Conservation (phyloP, 2,329 filamentous ascomycete genomes). For the Calonectria montana region DNA sequence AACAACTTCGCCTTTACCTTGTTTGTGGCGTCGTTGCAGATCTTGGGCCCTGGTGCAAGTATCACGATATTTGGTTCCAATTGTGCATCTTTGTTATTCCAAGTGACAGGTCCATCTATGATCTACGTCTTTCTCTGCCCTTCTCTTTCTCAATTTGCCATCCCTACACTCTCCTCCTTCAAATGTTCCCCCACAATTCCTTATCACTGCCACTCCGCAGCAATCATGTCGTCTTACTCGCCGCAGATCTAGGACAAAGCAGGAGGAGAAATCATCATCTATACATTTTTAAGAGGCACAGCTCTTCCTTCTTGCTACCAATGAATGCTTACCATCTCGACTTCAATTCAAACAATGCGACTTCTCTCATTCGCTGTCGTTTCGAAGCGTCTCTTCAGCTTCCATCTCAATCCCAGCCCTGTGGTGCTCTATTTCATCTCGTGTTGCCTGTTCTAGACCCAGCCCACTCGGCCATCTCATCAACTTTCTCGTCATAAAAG, state of each 20-base stretch:
- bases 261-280: background rate
- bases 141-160: background rate
- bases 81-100: background rate
- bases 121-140: background rate
- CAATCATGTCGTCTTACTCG: background rate
- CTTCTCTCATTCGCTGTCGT: background rate
- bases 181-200: background rate
- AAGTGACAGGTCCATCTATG: background rate
- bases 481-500: background rate
- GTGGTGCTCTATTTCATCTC: background rate
- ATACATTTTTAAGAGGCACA: background rate
- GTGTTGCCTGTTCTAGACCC: background rate
- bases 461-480: background rate
- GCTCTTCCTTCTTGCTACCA: background rate
- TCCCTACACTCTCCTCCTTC: too few relatives aligned
- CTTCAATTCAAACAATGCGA: background rate
- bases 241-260: background rate
- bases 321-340: background rate
- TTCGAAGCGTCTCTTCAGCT: background rate
- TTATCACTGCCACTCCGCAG: background rate
- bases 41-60: background rate
- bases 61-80: background rate
- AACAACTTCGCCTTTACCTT: background rate
- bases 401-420: background rate
- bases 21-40: background rate